Evolutionary conservation across 306 rosid genomes (phyloP).

Genomic region (Senna siamea): DNA sequence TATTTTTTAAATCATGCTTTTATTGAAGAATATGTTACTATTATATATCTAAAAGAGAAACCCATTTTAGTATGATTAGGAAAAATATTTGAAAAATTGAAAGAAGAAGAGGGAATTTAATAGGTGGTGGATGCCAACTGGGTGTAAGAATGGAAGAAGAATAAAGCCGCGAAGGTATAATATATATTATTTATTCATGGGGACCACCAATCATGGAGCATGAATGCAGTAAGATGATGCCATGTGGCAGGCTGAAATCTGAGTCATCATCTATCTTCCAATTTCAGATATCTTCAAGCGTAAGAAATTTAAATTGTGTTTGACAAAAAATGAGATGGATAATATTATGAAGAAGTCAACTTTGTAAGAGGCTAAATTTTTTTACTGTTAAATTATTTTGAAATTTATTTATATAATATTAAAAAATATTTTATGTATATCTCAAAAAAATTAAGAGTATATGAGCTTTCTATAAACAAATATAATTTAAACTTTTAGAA

Average conservation of each 20-base stretch:
- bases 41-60: not conserved
- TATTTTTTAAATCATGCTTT: too few species aligned
- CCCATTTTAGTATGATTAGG: constrained; percentile 32
- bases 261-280: constrained; percentile 1
- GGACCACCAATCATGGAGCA: constrained; percentile 68
- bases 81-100: not conserved
- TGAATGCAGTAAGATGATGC: constrained; percentile 38
- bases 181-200: constrained; percentile 28
- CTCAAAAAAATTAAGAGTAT: too few species aligned
- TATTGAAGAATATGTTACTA: too few species aligned
- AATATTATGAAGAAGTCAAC: too few species aligned
- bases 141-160: constrained; percentile 52
- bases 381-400: too few species aligned
- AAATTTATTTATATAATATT: too few species aligned
- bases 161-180: constrained; percentile 50
- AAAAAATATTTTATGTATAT: too few species aligned
- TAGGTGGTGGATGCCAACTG: constrained; percentile 76
- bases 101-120: not conserved
- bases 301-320: not conserved
- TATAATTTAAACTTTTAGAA: too few species aligned
- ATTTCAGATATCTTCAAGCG: not conserved
- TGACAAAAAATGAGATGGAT: too few species aligned
- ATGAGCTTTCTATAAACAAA: too few species aligned
- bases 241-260: constrained; percentile 36
- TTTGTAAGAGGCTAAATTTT: too few species aligned